Evolutionary conservation across 2,329 filamentous ascomycete genomes (phyloP).

Genomic region (Penicillium polonicum): DNA sequence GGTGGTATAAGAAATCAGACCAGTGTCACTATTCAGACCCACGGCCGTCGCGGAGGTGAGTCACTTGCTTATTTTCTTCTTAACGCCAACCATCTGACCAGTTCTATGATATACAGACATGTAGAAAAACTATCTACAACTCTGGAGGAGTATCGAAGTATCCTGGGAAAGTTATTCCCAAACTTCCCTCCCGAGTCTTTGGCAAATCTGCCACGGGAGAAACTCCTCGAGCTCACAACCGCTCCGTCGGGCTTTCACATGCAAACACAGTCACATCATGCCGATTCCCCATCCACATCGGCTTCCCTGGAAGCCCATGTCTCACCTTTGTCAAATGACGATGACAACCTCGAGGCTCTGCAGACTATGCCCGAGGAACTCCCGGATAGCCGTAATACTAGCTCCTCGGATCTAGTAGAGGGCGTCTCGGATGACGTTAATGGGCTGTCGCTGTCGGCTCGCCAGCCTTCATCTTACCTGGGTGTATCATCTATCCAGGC

Average conservation of each 20-base stretch:
- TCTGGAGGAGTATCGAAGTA: constrained; percentile 63
- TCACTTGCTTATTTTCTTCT: constrained; percentile 2
- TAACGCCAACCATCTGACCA: constrained; percentile 18
- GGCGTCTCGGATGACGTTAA: constrained; percentile 70
- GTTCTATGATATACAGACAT: constrained; percentile 26
- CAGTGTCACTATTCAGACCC: constrained; percentile 80
- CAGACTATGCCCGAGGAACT: constrained; percentile 72
- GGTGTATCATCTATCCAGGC: constrained; percentile 75
- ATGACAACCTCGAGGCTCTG: constrained; percentile 58
- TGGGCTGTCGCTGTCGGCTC: constrained; percentile 62
- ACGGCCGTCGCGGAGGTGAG: constrained; percentile 73
- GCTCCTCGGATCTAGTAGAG: constrained; percentile 57
- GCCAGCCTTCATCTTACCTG: constrained; percentile 64
- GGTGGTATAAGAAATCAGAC: constrained; percentile 77
- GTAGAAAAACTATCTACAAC: constrained; percentile 62
- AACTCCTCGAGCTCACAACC: constrained; percentile 54
- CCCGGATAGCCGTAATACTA: constrained; percentile 43
- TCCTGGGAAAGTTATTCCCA: constrained; percentile 64
- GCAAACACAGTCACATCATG: constrained; percentile 37
- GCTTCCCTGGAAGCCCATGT: constrained; percentile 46
- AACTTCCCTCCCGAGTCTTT: constrained; percentile 54
- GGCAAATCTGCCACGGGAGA: constrained; percentile 56
- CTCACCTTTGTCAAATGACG: constrained; percentile 47
- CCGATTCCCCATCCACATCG: constrained; percentile 48
- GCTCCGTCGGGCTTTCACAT: constrained; percentile 32